These are phyloP conservation scores for Chamaenerion angustifolium DNA, from an alignment of 345 rosid species.

Conservation along the genomic window DNA sequence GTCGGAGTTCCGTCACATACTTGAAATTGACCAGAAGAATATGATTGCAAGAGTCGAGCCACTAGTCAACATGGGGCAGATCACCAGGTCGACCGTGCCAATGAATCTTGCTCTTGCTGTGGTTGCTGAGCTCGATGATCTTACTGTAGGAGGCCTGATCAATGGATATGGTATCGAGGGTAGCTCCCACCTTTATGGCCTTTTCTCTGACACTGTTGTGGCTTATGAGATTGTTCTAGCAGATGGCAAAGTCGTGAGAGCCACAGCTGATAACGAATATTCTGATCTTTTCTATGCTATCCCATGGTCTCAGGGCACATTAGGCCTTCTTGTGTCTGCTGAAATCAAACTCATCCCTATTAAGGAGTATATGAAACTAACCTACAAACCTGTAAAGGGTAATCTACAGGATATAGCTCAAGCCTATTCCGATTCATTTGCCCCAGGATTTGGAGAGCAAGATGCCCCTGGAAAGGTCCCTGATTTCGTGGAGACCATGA, in stretches of 20 bases:
- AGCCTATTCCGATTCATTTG: conserved; percentile 81
- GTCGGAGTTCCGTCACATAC: conserved; percentile 65
- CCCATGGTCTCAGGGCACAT: conserved; percentile 99
- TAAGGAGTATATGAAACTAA: conserved; percentile 87
- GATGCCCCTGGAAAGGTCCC: conserved; percentile 68
- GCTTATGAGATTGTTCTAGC: conserved; percentile 91
- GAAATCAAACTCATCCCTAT: conserved; percentile 80
- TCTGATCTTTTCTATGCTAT: conserved; percentile 83
- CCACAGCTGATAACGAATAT: conserved; percentile 83
- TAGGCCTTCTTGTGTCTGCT: conserved; percentile 91
- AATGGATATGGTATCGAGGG: conserved; percentile 99
- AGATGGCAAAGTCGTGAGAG: conserved; percentile 79
- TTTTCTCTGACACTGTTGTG: conserved; percentile 91
- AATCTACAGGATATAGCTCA: conserved; percentile 58
- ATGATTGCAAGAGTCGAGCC: conserved; percentile 97
- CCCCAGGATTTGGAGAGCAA: conserved; percentile 82
- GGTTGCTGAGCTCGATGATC: conserved; percentile 98
- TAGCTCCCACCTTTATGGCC: conserved; percentile 92
- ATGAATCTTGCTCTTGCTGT: conserved; percentile 96
- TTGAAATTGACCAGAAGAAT: conserved; percentile 69
- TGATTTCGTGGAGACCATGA: conserved; percentile 90
- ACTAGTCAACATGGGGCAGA: conserved; percentile 99
- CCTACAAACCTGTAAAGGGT: conserved; percentile 76
- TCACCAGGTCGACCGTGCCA: conserved; percentile 63
- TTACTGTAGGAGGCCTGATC: conserved; percentile 97